Evolutionary conservation across 441 rosid species (phyloP), one percentile per base, ranked within the genome.

Genomic region (Adansonia grandidieri): DNA sequence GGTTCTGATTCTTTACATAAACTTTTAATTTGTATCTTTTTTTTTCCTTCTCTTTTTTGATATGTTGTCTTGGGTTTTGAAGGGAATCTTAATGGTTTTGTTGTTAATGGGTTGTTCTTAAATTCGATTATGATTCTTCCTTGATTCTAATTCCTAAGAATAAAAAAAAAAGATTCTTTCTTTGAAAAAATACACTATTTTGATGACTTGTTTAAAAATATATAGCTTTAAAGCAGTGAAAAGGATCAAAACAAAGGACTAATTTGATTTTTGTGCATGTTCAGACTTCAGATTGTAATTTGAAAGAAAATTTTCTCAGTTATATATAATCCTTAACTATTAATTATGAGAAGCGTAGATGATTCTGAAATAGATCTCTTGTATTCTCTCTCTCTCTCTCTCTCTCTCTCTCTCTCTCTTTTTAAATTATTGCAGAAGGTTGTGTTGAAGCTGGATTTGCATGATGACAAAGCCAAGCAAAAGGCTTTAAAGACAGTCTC

Each of bases 401-500:
- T 32, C 37, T 32, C 37, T 32, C 37, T 32, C 37, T 32, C 37
- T 32, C 1, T 32, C 1, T 32, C 1, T 32, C 1, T 32, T 32
- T 32, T n/a, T 75, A 2, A 32, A 32, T 72, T 19, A 1, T 74
- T 84, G 91, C 93, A 96, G 99, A 96, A 94, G 85, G 73, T 88
- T 56, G 95, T 92, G 69, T 44, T 96, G 84, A 93, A 86, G 81
- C 42, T 94, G 91, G 98, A 94, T 78, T 82, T 96, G 81, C 81
- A 82, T 15, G 97, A 96, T 79, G 93, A 84, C 82, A 94, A 87
- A 78, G 97, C 90, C 66, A 96, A 96, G 86, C 96, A 91, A 76
- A 96, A 93, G 91, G 99, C 99, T 48, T 58, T 96, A 75, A 96
- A 87, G 85, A 91, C 91, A 42, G 97, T 93, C 80, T 90, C 99